Evolutionary conservation across 73 alveolate genomes (phyloP).

Genomic region (Stentor roeselii): DNA sequence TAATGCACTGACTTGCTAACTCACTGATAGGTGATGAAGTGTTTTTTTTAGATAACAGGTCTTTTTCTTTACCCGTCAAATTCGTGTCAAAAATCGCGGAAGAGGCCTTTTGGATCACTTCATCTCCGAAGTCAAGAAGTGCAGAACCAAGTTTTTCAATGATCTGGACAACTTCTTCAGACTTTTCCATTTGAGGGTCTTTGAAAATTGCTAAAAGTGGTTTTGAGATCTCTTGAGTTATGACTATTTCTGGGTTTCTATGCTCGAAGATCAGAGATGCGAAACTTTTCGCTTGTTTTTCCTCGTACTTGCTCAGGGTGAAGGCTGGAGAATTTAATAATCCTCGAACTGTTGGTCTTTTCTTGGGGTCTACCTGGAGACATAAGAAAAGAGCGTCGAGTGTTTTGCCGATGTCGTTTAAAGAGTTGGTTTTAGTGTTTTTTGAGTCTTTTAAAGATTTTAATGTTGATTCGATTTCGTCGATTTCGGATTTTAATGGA

Average conservation of each 20-base stretch:
- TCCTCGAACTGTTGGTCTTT: slow-evolving; percentile 76
- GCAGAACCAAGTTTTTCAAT: slow-evolving; percentile 32
- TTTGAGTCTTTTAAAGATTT: slow-evolving; percentile 45
- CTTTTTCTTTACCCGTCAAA: slow-evolving; percentile 39
- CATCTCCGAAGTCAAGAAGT: slow-evolving; percentile 38
- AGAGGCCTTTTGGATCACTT: slow-evolving; percentile 37
- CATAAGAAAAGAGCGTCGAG: slow-evolving; percentile 77
- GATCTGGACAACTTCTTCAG: slow-evolving; percentile 26
- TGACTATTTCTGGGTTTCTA: slow-evolving; percentile 71
- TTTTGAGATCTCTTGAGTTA: slow-evolving; percentile 51
- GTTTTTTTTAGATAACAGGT: slow-evolving; percentile 24
- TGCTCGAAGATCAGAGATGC: slow-evolving; percentile 65
- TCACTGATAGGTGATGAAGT: slow-evolving; percentile 51
- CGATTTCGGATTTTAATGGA: slow-evolving; percentile 26
- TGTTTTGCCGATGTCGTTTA: slow-evolving; percentile 79
- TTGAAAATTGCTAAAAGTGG: slow-evolving; percentile 69
- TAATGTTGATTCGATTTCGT: slow-evolving; percentile 30
- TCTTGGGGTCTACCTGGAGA: slow-evolving; percentile 68
- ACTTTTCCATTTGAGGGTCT: slow-evolving; percentile 42
- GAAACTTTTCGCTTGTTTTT: slow-evolving; percentile 72
- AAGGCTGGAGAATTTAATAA: slow-evolving; percentile 72
- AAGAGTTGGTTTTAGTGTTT: slow-evolving; percentile 23
- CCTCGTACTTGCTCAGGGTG: slow-evolving; percentile 67
- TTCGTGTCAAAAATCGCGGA: slow-evolving; percentile 33
- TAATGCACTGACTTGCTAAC: slow-evolving; percentile 65